A percentile compares a stretch with the other conserved stretches of the same genome.
Conservation (phyloP, 768 basidiomycete species). For the Lentinula sp. region DNA sequence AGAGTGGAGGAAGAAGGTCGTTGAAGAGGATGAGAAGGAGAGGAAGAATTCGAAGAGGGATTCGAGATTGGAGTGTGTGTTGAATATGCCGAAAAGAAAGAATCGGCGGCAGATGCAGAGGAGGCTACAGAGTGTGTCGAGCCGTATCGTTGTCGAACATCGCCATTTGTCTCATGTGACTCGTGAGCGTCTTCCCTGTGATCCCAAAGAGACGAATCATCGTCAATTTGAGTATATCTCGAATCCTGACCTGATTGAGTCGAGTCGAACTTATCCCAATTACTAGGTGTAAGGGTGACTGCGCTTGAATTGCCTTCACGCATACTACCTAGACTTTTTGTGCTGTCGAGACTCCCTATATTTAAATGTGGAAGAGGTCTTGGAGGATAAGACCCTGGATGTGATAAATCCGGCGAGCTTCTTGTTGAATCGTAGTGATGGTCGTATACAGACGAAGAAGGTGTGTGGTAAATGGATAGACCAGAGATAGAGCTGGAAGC, state of each 20-base stretch:
- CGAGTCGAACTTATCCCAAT: neutral
- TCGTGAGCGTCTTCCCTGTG: neutral
- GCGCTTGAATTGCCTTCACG: neutral
- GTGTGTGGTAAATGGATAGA: constrained; percentile 68
- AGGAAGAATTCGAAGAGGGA: neutral
- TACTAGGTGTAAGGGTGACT: neutral
- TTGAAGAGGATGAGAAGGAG: neutral
- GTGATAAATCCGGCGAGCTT: constrained; percentile 45
- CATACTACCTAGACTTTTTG: neutral
- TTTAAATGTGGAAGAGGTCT: neutral
- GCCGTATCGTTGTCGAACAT: neutral
- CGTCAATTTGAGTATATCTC: neutral
- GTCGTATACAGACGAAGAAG: constrained; percentile 72
- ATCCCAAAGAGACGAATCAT: neutral
- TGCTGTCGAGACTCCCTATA: neutral
- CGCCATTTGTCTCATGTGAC: neutral
- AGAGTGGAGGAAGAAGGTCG: neutral
- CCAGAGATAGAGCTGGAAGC: constrained; percentile 26
- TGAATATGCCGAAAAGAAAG: constrained; percentile 2
- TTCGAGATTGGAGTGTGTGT: neutral
- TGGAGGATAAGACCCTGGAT: constrained; percentile 10
- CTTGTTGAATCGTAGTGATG: constrained; percentile 48
- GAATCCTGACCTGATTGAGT: neutral
- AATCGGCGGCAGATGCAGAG: neutral
- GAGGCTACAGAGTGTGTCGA: neutral